A percentile compares a stretch with the other conserved stretches of the same genome.
phyloP scores from a whole-genome alignment of 2,329 filamentous ascomycete species.

The Pseudocercospora vitis region DNA sequence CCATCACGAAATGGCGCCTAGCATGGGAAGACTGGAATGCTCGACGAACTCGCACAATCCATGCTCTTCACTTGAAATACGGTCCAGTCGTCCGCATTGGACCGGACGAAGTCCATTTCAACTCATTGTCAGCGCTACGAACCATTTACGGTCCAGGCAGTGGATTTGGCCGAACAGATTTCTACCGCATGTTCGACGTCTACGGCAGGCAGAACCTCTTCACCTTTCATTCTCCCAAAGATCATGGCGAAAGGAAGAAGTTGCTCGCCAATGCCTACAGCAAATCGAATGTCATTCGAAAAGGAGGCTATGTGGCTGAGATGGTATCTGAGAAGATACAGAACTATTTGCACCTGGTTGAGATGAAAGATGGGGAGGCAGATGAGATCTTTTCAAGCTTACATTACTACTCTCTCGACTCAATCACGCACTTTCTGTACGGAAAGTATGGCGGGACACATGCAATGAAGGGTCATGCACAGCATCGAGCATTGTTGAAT shows the following conservation, averaged over 20 bases:
- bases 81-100: conserved; percentile 51
- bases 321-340: conserved; percentile 45
- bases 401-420: conserved; percentile 56
- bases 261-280: conserved; percentile 55
- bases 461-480: conserved; percentile 42
- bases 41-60: conserved; percentile 44
- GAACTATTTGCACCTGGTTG: conserved; percentile 45
- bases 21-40: conserved; percentile 49
- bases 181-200: conserved; percentile 59
- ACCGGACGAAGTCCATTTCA: conserved; percentile 50
- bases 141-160: conserved; percentile 57
- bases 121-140: conserved; percentile 48
- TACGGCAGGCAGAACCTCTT: conserved; percentile 56
- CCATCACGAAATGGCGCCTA: conserved; percentile 48
- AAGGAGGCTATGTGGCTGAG: conserved; percentile 28
- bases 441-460: conserved; percentile 48
- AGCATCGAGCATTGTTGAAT: conserved; percentile 45
- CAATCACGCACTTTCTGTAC: conserved; percentile 55
- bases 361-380: conserved; percentile 36
- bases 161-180: conserved; percentile 51
- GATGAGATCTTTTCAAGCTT: conserved; percentile 52
- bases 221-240: conserved; percentile 47
- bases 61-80: conserved; percentile 48
- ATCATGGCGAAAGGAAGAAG: conserved; percentile 55
- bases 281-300: conserved; percentile 48